A percentile compares a stretch with the other conserved stretches of the same genome.
Conservation (phyloP, 495 filamentous ascomycete species). For the Trichoderma parareesei region DNA sequence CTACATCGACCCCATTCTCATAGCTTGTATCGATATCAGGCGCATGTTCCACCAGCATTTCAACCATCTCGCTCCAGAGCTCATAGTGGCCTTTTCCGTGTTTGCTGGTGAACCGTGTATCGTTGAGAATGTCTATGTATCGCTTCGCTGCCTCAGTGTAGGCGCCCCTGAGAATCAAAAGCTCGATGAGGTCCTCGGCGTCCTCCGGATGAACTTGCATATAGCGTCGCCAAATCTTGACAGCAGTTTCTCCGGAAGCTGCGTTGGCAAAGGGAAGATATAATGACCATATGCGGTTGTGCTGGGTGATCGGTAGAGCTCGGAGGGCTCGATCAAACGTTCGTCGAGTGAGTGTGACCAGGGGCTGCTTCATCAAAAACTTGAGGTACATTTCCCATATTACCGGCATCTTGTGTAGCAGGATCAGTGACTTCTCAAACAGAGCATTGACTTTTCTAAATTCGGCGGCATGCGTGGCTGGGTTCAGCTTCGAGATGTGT, state of each 20-base stretch:
- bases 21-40: slow-evolving; percentile 74
- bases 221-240: slow-evolving; percentile 91
- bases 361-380: slow-evolving; percentile 83
- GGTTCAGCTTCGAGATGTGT: slow-evolving; percentile 77
- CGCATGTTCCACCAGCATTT: slow-evolving; percentile 85
- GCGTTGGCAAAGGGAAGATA: slow-evolving; percentile 91
- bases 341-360: slow-evolving; percentile 81
- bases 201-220: slow-evolving; percentile 98
- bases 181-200: slow-evolving; percentile 86
- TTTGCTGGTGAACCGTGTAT: slow-evolving; percentile 85
- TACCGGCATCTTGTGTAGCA: slow-evolving; percentile 97
- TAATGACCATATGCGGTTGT: slow-evolving; percentile 92
- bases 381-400: slow-evolving; percentile 98
- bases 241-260: slow-evolving; percentile 80
- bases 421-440: slow-evolving; percentile 86
- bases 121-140: slow-evolving; percentile 91
- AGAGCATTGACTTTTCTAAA: slow-evolving; percentile 91
- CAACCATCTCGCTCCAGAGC: slow-evolving; percentile 98
- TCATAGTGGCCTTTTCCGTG: slow-evolving; percentile 91
- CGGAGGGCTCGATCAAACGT: slow-evolving; percentile 93
- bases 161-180: slow-evolving; percentile 70
- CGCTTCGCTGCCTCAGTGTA: slow-evolving; percentile 90
- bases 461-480: slow-evolving; percentile 70
- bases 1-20: slow-evolving; percentile 78
- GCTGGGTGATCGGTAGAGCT: slow-evolving; percentile 92